Base-by-base conservation (phyloP, 441 rosid genomes). In the Erodium trifolium region DNA sequence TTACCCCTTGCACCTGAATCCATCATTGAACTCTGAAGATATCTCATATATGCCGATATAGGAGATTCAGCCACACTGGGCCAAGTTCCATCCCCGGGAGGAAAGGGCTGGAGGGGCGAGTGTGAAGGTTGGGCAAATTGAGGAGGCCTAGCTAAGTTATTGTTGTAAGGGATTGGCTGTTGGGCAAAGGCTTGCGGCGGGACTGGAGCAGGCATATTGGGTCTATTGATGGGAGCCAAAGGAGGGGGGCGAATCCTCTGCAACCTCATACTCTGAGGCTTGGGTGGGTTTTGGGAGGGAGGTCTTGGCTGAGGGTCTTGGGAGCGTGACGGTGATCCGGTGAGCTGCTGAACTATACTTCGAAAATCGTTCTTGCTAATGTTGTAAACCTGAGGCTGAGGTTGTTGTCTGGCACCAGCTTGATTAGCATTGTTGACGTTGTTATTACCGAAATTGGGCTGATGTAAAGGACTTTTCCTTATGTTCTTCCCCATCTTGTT, bases 381-480 rank as follows among this genome's bases (percentile, higher is more conserved):
- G 81, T 92, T 92, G 82, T 88, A 92, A 74, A 92, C 95, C 82
- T 88, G 90, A 73, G 93, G 93, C 82, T 86, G 96, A 71, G 96
- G 93, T 74, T 87, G 88, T 72, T 81, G 88, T 81, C 88, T 81
- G 41, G 79, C 76, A 16, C 85, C 77, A 62, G 73, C 17, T n/a
- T n/a, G 17, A 13, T n/a, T 51, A 51, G 17, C 57, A 51, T 51
- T 34, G 37, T 34, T 34, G 5, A 34, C 13, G 17, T 51, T 75
- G 72, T 47, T 83, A 68, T 84, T 88, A 65, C 82, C 83, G 70
- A 88, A 88, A 73, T 83, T 88, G 29, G 90, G 92, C 75, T 92
- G 98, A 73, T 83, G 92, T 75, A 81, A 43, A 13, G 87, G 91
- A 62, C 92, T 88, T 84, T 92, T 92, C 82, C 80, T 82, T 67